Evolutionary conservation across 768 basidiomycete genomes (phyloP).

Genomic region (Lentinula detonsa): DNA sequence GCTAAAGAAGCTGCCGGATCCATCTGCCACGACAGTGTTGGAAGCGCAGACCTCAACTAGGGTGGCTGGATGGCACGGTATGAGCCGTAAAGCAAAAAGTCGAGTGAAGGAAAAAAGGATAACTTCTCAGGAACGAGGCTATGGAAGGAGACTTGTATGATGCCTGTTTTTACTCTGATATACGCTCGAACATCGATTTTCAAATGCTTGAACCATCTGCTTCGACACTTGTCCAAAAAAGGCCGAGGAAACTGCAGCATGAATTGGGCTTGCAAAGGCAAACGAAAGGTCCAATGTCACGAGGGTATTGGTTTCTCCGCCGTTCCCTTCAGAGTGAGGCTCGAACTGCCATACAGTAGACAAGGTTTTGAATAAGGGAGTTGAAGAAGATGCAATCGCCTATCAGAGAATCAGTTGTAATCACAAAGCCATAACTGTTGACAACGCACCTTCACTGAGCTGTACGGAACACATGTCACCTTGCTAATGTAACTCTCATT

Average conservation of each 20-base stretch:
- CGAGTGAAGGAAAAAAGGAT: neutral
- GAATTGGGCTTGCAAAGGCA: slow-evolving; percentile 81
- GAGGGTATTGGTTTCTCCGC: slow-evolving; percentile 49
- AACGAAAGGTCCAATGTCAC: slow-evolving; percentile 83
- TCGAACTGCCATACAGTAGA: slow-evolving; percentile 72
- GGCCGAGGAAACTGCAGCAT: slow-evolving; percentile 74
- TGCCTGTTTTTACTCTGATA: slow-evolving; percentile 49
- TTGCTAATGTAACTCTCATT: slow-evolving; percentile 82
- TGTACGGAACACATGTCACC: slow-evolving; percentile 74
- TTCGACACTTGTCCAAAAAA: slow-evolving; percentile 86
- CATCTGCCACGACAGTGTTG: neutral
- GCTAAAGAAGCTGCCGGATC: neutral
- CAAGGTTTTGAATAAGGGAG: slow-evolving; percentile 68
- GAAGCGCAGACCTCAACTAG: neutral
- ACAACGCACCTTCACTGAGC: slow-evolving; percentile 69
- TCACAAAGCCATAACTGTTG: slow-evolving; percentile 4
- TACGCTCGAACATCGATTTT: slow-evolving; percentile 69
- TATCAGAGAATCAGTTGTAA: slow-evolving; percentile 20
- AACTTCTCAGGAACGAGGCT: neutral
- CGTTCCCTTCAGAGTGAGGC: slow-evolving; percentile 41
- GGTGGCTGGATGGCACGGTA: neutral
- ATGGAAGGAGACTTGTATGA: slow-evolving; percentile 1
- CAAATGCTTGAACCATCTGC: slow-evolving; percentile 91
- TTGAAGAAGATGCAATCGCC: slow-evolving; percentile 69
- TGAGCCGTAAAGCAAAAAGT: neutral